These are phyloP conservation scores for Microcos paniculata DNA, from an alignment of 345 rosid genomes.

Conservation along the genomic window DNA sequence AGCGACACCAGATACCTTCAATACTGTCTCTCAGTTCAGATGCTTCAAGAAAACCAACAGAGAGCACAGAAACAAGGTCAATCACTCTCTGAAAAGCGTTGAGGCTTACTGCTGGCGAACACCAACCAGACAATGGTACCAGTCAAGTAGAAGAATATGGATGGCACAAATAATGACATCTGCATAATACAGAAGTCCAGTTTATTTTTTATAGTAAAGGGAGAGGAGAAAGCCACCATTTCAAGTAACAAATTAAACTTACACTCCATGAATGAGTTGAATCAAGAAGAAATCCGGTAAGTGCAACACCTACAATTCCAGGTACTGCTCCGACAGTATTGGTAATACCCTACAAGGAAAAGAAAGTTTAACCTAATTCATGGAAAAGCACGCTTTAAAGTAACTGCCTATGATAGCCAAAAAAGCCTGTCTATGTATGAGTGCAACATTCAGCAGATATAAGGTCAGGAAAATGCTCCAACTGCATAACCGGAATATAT, in stretches of 20 bases:
- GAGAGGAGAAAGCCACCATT: conserved; percentile 1
- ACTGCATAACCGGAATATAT: not conserved
- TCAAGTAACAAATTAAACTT: conserved; percentile 34
- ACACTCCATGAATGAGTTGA: conserved; percentile 96
- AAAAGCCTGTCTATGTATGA: not conserved
- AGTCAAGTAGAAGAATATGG: conserved; percentile 91
- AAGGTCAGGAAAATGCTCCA: not conserved
- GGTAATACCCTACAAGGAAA: conserved; percentile 67
- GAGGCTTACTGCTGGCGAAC: conserved; percentile 89
- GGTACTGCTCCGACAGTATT: conserved; percentile 92
- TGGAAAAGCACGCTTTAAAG: not conserved
- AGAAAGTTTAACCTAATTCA: not conserved
- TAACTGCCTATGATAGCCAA: not conserved
- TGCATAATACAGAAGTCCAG: conserved; percentile 24
- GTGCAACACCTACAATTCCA: conserved; percentile 88
- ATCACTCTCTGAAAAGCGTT: conserved; percentile 53
- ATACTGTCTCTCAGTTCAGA: conserved; percentile 8
- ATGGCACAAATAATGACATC: conserved; percentile 82
- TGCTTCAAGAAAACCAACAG: conserved; percentile 4
- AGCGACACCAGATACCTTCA: not conserved
- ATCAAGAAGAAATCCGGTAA: conserved; percentile 90
- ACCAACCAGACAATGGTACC: conserved; percentile 85
- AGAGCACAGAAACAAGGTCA: conserved; percentile 15
- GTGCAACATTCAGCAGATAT: not conserved
- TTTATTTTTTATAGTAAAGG: not conserved